Conservation (phyloP, 2,329 filamentous ascomycete genomes). For the Parascedosporium putredinis region DNA sequence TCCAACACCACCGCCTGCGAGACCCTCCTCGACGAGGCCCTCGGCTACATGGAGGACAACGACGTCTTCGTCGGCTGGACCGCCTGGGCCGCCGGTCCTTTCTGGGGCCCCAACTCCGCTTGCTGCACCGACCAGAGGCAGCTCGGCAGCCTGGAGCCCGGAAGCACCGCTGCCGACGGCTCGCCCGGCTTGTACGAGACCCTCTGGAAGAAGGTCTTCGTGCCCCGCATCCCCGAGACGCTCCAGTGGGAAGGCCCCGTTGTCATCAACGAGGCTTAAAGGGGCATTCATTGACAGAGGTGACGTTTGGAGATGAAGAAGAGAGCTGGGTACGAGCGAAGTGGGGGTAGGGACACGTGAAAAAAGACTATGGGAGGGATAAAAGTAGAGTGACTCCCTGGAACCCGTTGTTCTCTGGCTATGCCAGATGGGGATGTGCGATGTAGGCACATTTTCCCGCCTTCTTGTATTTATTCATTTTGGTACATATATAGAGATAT, state of each 20-base stretch:
- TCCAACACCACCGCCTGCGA: conserved; percentile 6
- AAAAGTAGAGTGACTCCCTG: too few species aligned
- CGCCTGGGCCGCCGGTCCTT: conserved; percentile 6
- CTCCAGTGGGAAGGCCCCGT: conserved; percentile 27
- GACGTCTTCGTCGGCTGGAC: conserved; percentile 6
- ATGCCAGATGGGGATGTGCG: too few species aligned
- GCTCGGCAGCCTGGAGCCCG: conserved; percentile 35
- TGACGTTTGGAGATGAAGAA: too few species aligned
- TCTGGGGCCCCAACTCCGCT: conserved; percentile 12
- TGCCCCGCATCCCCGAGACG: conserved; percentile 29
- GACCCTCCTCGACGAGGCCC: conserved; percentile 1
- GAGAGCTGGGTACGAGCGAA: too few species aligned
- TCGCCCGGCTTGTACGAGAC: conserved; percentile 33
- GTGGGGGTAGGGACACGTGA: too few species aligned
- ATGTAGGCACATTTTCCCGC: too few species aligned
- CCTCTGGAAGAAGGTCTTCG: conserved; percentile 32
- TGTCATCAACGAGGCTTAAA: conserved; percentile 16
- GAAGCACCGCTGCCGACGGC: conserved; percentile 30
- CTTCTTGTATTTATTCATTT: too few species aligned
- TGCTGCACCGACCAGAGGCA: conserved; percentile 28
- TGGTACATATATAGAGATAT: too few species aligned
- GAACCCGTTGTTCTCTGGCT: too few species aligned
- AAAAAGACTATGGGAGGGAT: too few species aligned
- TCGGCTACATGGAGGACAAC: conserved; percentile 7
- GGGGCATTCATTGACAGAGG: too few species aligned